Percentiles rank a stretch among this genome's conserved stretches.
Conservation (phyloP, 140 eudicot species). For the Cichorium intybus region DNA sequence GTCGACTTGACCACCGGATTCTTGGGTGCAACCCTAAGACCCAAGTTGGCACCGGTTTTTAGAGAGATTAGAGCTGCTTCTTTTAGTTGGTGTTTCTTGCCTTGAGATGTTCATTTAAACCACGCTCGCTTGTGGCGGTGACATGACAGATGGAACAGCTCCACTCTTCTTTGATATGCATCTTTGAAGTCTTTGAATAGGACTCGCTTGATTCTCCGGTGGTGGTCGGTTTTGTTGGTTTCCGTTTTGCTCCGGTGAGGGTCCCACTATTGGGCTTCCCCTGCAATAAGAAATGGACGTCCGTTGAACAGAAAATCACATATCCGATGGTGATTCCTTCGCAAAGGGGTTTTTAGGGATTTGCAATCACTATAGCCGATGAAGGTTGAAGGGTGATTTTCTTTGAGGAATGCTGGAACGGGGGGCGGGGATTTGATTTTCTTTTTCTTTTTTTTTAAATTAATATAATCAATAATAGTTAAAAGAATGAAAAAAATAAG, state of each 20-base stretch:
- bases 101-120: conserved; percentile 50
- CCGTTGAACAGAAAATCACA: too few relatives aligned
- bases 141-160: conserved; percentile 68
- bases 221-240: conserved; percentile 29
- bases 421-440: too few relatives aligned
- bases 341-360: not conserved
- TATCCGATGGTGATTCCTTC: not conserved
- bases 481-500: too few relatives aligned
- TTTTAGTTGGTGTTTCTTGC: conserved; percentile 57
- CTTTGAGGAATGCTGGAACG: too few relatives aligned
- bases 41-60: conserved; percentile 43
- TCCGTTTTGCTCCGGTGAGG: conserved; percentile 49
- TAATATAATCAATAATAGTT: too few relatives aligned
- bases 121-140: conserved; percentile 51
- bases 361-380: too few relatives aligned
- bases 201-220: conserved; percentile 18
- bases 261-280: conserved; percentile 29
- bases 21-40: conserved; percentile 44
- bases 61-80: conserved; percentile 42
- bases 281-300: conserved; percentile 28
- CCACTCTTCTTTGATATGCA: conserved; percentile 52
- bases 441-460: too few relatives aligned
- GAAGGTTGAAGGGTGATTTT: too few relatives aligned
- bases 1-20: conserved; percentile 14
- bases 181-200: conserved; percentile 27